Conservation (phyloP, 306 rosid genomes). For the Castanospermum australe region DNA sequence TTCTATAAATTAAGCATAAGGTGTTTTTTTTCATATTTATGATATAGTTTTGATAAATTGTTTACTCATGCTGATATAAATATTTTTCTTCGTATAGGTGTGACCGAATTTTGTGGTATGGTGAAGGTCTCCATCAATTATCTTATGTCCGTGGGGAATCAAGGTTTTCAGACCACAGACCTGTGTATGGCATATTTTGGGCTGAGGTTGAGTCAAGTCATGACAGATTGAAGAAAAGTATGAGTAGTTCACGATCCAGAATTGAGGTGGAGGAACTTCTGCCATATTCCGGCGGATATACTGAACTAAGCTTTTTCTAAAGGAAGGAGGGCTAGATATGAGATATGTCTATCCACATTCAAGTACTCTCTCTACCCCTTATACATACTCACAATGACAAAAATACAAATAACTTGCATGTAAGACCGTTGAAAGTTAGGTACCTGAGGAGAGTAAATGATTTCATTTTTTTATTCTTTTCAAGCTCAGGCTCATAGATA, state of each 20-base stretch:
- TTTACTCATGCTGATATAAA: slow-evolving; percentile 24
- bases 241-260: slow-evolving; percentile 83
- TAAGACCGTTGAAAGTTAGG: slow-evolving; percentile 13
- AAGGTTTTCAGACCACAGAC: slow-evolving; percentile 93
- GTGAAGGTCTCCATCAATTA: slow-evolving; percentile 93
- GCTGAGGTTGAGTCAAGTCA: slow-evolving; percentile 94
- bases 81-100: slow-evolving; percentile 58
- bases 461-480: slow-evolving; percentile 1
- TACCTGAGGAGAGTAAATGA: not conserved
- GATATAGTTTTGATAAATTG: not conserved
- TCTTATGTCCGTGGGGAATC: slow-evolving; percentile 97
- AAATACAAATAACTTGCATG: not conserved
- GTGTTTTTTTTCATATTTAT: not conserved
- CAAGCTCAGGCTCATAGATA: slow-evolving; percentile 7
- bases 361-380: slow-evolving; percentile 43
- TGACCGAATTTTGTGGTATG: slow-evolving; percentile 94
- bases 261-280: slow-evolving; percentile 91
- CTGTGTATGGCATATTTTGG: slow-evolving; percentile 90
- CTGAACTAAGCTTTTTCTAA: slow-evolving; percentile 93
- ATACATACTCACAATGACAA: slow-evolving; percentile 14
- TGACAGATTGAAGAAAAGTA: slow-evolving; percentile 79
- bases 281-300: slow-evolving; percentile 91
- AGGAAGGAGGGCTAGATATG: slow-evolving; percentile 39
- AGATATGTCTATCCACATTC: slow-evolving; percentile 38
- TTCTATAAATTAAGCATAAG: not conserved